Base-by-base conservation (phyloP, 2,329 filamentous ascomycete genomes). In the Ambrosiella beaveri region DNA sequence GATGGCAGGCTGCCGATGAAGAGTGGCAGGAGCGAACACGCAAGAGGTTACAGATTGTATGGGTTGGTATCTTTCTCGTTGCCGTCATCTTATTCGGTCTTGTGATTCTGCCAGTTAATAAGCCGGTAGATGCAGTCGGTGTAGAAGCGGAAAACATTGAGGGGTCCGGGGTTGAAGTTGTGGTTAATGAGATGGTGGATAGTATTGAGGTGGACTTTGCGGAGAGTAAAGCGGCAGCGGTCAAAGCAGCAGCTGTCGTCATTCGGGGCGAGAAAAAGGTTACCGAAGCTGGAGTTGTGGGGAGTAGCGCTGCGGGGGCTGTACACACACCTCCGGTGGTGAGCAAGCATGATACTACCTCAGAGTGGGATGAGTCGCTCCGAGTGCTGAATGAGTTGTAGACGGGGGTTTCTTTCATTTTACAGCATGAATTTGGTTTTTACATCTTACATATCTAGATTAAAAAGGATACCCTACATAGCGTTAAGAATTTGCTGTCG, bases 11-110 rank as follows among this genome's bases (percentile, higher is more conserved):
- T 58, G 75, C 78, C 1, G 85, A 89, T 68, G 74, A 72, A 53
- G 79, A 81, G 64, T 84, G 82, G 75, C 79, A 86, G 68, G 81
- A 85, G 64, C 79, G 74, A 64, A 85, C 81, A n/a, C 72, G 80
- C 61, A 74, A 72, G 65, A 75, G 82, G 54, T 70, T 87, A 62
- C 79, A 77, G 63, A 74, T 78, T 17, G 70, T 85, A 52, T 87
- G 83, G 81, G 74, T 80, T 44, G 73, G 81, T 61, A 77, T 76
- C 61, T 77, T 71, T 19, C 66, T 73, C 7, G 60, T 76, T 39
- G 66, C 71, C 3, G 71, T 84, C 40, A 63, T 78, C 1, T 60
- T 79, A 15, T 61, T 76, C 2, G 67, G 79, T 7, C 63, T 78
- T 27, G 67, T 74, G 39, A 62, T 55, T 52, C 50, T 15, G n/a